Evolutionary conservation across 2,329 filamentous ascomycete species (phyloP), one percentile per base, ranked within the genome.

Genomic region (Fusarium sp.): DNA sequence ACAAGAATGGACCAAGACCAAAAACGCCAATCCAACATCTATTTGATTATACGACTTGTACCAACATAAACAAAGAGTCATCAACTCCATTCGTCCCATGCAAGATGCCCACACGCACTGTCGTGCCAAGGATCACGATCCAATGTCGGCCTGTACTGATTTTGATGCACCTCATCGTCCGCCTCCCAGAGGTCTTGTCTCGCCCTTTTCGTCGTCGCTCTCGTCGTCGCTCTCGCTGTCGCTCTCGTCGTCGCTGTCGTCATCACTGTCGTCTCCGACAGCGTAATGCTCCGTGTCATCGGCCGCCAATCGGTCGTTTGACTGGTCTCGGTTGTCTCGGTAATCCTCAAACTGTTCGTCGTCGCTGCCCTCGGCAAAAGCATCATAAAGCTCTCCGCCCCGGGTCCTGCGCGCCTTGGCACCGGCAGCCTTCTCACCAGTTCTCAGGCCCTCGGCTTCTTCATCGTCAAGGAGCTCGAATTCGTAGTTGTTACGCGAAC

Each of bases 361-460:
- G 27, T 90, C 88, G 70, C 89, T 91, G 62, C 95, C 96, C 18
- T 94, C 95, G 0, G 97, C 97, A 87, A 99, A 99, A 6, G 97
- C 97, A 86, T 99, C 97, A 82, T 99, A 99, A 52, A 99, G 85
- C 85, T 98, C 96, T 32, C 96, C 95, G 3, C 95, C 97, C 23
- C 94, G 83, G 61, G 88, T 87, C 74, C 89, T 87, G 67, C 86
- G 85, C 20, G 85, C 78, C 76, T 85, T 85, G 75, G 83, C 80
- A 10, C 86, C 83, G 68, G 83, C 82, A 69, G 80, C 84, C 84
- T 85, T 88, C 81, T 86, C 86, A 60, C 81, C 84, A 68, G 83
- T 80, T 63, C 85, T 86, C 5, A 91, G 81, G 32, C 88, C 87
- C 76, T 92, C 87, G 18, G 88, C 87, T 76, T 97, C 95, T 23